Conservation (phyloP, 257 asterid genomes). For the Nemophila menziesii region DNA sequence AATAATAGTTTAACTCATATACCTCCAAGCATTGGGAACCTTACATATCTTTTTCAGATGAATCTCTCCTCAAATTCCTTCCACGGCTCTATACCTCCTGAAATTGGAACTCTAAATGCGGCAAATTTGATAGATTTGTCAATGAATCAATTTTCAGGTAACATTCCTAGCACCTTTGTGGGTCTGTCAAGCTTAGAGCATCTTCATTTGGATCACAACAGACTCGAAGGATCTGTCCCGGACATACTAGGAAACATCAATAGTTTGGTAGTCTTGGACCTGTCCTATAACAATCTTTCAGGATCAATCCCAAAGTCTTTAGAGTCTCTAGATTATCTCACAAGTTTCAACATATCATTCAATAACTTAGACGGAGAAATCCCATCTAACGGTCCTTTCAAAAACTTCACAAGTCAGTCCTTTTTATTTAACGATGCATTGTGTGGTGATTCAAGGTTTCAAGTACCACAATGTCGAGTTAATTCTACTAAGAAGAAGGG, state of each 20-base stretch:
- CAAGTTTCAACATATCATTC: no score
- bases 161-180: slow-evolving; percentile 15
- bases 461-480: no score
- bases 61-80: slow-evolving; percentile 19
- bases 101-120: slow-evolving; percentile 15
- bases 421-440: no score
- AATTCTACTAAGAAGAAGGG: no score
- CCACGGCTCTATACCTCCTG: slow-evolving; percentile 12
- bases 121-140: slow-evolving; percentile 8
- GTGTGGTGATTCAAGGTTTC: no score
- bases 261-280: slow-evolving; percentile 10
- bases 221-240: slow-evolving; percentile 18
- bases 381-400: no score
- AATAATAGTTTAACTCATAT: slow-evolving; percentile 16
- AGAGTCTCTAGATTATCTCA: no score
- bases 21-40: slow-evolving; percentile 16
- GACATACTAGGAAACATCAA: slow-evolving; percentile 8
- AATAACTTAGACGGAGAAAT: no score
- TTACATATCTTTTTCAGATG: slow-evolving; percentile 10
- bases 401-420: no score
- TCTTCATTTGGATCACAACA: slow-evolving; percentile 16
- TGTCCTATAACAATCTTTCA: slow-evolving; percentile 16
- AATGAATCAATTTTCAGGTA: slow-evolving; percentile 8
- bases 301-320: slow-evolving; percentile 18
- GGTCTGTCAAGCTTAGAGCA: background rate